Evolutionary conservation across 371 early-diverging fungal genomes (phyloP), one percentile per base, ranked within the genome.

Genomic region (Batrachochytrium dendrobatidis): DNA sequence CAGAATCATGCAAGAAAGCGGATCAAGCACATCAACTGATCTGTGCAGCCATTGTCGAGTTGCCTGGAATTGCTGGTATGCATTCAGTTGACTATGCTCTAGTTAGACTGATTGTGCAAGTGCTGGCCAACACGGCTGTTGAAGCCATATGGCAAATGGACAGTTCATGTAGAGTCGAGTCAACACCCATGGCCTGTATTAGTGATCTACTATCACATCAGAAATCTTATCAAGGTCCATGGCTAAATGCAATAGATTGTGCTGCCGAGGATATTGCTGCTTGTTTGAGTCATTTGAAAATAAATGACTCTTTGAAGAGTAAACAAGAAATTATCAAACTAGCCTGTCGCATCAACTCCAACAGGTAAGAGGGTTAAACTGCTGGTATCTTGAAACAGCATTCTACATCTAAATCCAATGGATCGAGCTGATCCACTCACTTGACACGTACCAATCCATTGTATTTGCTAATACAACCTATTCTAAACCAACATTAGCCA

Each of bases 311-410:
- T n/a, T 15, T 20, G 15, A 3, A n/a, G n/a, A 57, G 20, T 24
- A 33, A 60, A 12, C 30, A 62, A 28, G 64, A 63, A 2, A 32
- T 66, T 29, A 58, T 69, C 1, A 49, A 33, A 29, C 39, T 69
- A 24, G 70, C 63, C 2, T 69, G 70, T 50, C 34, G 53, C 6
- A 69, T 69, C 53, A 69, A 69, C 58, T 55, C 67, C 18, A 69
- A 69, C 54, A 56, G 57, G 56, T 39, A n/a, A 12, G 39, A n/a
- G 15, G 39, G 12, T 12, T 39, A n/a, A n/a, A n/a, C n/a, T n/a
- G n/a, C n/a, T n/a, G n/a, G n/a, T n/a, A n/a, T n/a, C n/a, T n/a
- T n/a, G n/a, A n/a, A n/a, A n/a, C n/a, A n/a, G n/a, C n/a, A n/a
- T n/a, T n/a, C n/a, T n/a, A n/a, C n/a, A n/a, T n/a, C n/a, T n/a